A percentile compares a stretch with the other conserved stretches of the same genome.
Evolutionary conservation across 805 yeast genomes (phyloP).

Genomic region (Candida arabinofermentans): DNA sequence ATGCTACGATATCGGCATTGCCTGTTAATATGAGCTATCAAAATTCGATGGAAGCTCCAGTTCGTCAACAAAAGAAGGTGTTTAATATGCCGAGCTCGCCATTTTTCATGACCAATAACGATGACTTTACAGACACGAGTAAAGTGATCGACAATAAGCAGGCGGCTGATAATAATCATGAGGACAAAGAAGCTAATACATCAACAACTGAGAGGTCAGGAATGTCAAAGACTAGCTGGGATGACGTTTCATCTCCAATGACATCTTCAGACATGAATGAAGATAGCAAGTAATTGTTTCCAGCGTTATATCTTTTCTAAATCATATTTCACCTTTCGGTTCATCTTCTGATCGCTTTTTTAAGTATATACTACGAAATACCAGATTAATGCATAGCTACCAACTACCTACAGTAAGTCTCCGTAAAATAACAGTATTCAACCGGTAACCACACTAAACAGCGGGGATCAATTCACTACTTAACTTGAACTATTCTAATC

Average conservation of each 20-base stretch:
- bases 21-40: neutral
- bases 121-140: constrained; percentile 2
- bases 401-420: too few relatives aligned
- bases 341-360: too few relatives aligned
- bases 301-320: too few relatives aligned
- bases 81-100: constrained; percentile 33
- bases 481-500: too few relatives aligned
- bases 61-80: constrained; percentile 7
- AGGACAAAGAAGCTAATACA: constrained; percentile 17
- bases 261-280: constrained; percentile 18
- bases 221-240: constrained; percentile 13
- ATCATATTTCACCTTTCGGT: too few relatives aligned
- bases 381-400: too few relatives aligned
- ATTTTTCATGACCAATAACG: constrained; percentile 20
- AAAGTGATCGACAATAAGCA: neutral
- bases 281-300: neutral
- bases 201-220: constrained; percentile 17
- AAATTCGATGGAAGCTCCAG: neutral
- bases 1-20: neutral
- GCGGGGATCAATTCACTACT: too few relatives aligned
- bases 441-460: too few relatives aligned
- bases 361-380: too few relatives aligned
- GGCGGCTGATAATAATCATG: too few relatives aligned
- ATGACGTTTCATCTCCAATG: constrained; percentile 24
- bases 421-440: too few relatives aligned